phyloP scores from a whole-genome alignment of 768 basidiomycete species.

The Dacryopinax spathularia region DNA sequence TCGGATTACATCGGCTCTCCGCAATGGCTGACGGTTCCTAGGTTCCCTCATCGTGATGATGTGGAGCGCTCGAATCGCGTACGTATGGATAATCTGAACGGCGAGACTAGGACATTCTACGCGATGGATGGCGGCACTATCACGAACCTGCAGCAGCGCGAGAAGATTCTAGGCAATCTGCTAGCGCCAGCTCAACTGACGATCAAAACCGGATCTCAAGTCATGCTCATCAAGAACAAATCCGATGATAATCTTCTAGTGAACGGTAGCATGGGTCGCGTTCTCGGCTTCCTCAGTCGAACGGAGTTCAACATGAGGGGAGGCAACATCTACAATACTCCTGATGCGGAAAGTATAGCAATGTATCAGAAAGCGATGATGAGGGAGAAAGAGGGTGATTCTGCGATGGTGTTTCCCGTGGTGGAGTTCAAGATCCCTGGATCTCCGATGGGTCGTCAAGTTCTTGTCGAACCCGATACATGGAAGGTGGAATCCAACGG shows the following conservation, averaged over 20 bases:
- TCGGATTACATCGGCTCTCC: neutral
- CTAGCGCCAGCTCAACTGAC: conserved; percentile 66
- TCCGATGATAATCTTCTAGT: conserved; percentile 65
- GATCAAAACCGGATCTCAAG: conserved; percentile 67
- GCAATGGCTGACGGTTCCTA: conserved; percentile 22
- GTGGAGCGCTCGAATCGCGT: conserved; percentile 70
- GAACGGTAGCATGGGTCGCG: conserved; percentile 84
- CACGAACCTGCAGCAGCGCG: conserved; percentile 39
- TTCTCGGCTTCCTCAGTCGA: conserved; percentile 58
- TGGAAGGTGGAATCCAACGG: conserved; percentile 89
- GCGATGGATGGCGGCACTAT: conserved; percentile 54
- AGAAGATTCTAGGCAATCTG: conserved; percentile 75
- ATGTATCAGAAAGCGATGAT: conserved; percentile 16
- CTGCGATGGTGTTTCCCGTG: conserved; percentile 50
- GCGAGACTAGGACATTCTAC: conserved; percentile 38
- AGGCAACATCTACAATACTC: neutral
- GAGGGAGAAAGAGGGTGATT: conserved; percentile 18
- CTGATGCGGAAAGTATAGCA: conserved; percentile 10
- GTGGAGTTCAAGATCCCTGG: conserved; percentile 63
- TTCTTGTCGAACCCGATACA: conserved; percentile 50
- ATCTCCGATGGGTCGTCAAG: conserved; percentile 23
- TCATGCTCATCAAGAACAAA: conserved; percentile 89
- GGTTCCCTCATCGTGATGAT: conserved; percentile 83
- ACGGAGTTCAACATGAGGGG: conserved; percentile 27
- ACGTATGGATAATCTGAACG: conserved; percentile 48